Base-by-base conservation (phyloP, 2,329 filamentous ascomycete species). In the Scytalidium sp. region DNA sequence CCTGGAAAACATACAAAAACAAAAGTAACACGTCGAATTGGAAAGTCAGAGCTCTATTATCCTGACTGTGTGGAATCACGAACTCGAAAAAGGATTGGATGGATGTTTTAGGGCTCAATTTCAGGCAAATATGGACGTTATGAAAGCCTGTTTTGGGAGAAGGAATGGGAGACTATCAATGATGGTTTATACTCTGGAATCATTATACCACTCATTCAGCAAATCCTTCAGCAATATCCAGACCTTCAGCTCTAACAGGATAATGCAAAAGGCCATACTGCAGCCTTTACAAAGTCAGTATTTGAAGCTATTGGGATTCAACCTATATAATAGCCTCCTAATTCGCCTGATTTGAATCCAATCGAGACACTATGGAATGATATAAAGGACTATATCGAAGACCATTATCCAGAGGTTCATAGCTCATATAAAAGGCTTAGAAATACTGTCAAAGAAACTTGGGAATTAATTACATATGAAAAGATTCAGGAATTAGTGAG, bases 131-230 rank as follows among this genome's bases (percentile, higher is more conserved):
- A 49, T 25, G 22, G 32, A 4, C 27, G 39, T 19, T 25, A 51
- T 45, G 42, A 32, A 27, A 48, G 50, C 3, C n/a, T 57, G 9
- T 54, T 54, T 41, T 54, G 25, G 49, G 49, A 56, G 47, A 54
- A 54, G 45, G 42, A 50, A 36, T 56, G 29, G 45, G 43, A 47
- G 27, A 53, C 45, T 3, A 51, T 56, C 15, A 56, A 53, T 45
- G 41, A 49, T 19, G 50, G 41, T 3, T 51, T 23, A 15, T 55
- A 56, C 27, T 46, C 1, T 42, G 43, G 48, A 22, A 45, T 50
- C 49, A 53, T 55, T 27, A 43, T 51, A 5, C 54, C 43, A 8
- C 19, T 56, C 13, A 11, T 54, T 3, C 15, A 56, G 9, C 32
- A 47, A 10, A 54, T 54, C 25, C 15, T 52, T 23, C 41, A 51